These are phyloP conservation scores for Sabuloglossum arenarium DNA, from an alignment of 495 filamentous ascomycete species.

Conservation along the genomic window DNA sequence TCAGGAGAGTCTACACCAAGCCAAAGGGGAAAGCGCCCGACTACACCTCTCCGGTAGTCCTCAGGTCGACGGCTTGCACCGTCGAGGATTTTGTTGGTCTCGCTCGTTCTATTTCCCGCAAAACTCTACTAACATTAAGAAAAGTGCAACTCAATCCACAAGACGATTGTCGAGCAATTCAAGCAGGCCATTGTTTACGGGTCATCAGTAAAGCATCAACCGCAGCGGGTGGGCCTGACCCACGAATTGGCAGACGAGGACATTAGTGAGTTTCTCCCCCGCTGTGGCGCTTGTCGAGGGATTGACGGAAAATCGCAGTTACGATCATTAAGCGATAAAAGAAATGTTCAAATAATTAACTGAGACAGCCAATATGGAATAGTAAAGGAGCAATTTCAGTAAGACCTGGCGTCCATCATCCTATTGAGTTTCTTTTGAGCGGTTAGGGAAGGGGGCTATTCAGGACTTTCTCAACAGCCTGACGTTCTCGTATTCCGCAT, in stretches of 20 bases:
- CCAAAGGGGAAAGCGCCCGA: slow-evolving; percentile 90
- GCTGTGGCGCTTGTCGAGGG: background rate
- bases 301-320: slow-evolving; percentile 27
- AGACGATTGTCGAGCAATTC: slow-evolving; percentile 90
- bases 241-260: slow-evolving; percentile 94
- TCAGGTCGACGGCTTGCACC: slow-evolving; percentile 60
- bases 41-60: slow-evolving; percentile 78
- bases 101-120: slow-evolving; percentile 5
- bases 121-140: slow-evolving; percentile 9
- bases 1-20: slow-evolving; percentile 91
- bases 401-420: background rate
- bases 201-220: slow-evolving; percentile 95
- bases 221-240: slow-evolving; percentile 76
- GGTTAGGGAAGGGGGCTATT: background rate
- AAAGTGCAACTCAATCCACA: slow-evolving; percentile 92
- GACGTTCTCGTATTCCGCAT: background rate
- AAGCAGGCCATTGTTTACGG: slow-evolving; percentile 91
- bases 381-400: slow-evolving; percentile 2
- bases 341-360: background rate
- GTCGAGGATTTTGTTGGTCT: slow-evolving; percentile 87
- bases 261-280: slow-evolving; percentile 47
- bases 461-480: background rate
- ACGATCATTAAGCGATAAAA: slow-evolving; percentile 84
- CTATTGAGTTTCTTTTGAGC: background rate
- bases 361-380: slow-evolving; percentile 1